phyloP scores from a whole-genome alignment of 306 rosid genomes.

The Trichosanthes truncata region DNA sequence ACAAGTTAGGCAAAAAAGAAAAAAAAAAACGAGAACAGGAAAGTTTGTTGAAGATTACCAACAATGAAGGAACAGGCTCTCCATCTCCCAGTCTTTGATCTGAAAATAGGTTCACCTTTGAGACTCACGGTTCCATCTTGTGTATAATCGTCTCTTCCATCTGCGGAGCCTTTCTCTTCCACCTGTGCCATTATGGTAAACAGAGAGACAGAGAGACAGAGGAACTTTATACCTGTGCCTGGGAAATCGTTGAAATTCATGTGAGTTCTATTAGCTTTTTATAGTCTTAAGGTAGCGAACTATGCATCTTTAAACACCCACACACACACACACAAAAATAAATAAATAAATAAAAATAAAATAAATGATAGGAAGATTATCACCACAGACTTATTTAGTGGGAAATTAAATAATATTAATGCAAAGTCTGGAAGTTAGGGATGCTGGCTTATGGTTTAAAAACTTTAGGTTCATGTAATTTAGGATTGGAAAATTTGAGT shows the following conservation, averaged over 20 bases:
- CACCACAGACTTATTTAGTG: not conserved
- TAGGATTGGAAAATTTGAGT: not conserved
- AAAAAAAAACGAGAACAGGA: not conserved
- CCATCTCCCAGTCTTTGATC: conserved; percentile 33
- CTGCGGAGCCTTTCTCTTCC: conserved; percentile 16
- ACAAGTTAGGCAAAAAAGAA: not conserved
- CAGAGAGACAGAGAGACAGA: not conserved
- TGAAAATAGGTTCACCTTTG: conserved; percentile 22
- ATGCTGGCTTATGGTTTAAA: not conserved
- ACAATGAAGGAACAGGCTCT: conserved; percentile 31
- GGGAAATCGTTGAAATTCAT: conserved; percentile 6
- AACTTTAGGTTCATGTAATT: not conserved
- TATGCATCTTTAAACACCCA: not conserved
- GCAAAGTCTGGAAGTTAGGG: not conserved
- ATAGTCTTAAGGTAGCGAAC: not conserved
- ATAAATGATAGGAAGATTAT: not conserved
- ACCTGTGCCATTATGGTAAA: conserved; percentile 8
- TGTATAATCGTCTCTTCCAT: conserved; percentile 16
- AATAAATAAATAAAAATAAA: not conserved
- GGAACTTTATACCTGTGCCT: not conserved
- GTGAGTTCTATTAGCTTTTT: conserved; percentile 4
- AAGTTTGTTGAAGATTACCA: conserved; percentile 2
- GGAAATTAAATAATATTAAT: not conserved
- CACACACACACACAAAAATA: not conserved
- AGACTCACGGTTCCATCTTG: conserved; percentile 34